A percentile compares a stretch with the other conserved stretches of the same genome.
Evolutionary conservation across 1,139 yeast species (phyloP).

Genomic region (Lipomyces yarrowii): DNA sequence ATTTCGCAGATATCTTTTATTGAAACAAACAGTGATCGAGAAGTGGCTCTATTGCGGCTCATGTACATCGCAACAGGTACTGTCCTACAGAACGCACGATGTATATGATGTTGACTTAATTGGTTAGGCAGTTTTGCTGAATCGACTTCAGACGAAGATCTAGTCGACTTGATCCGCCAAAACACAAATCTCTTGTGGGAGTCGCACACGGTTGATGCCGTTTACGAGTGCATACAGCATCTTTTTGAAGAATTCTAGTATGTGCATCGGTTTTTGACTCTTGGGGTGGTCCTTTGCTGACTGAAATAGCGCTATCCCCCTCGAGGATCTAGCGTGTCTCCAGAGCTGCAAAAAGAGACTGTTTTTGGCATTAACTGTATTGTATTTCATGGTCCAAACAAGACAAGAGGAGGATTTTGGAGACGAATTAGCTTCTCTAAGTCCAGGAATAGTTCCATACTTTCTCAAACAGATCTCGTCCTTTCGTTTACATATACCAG

Average conservation of each 20-base stretch:
- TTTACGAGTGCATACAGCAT: conserved; percentile 33
- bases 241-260: conserved; percentile 28
- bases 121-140: conserved; percentile 47
- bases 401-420: conserved; percentile 38
- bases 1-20: conserved; percentile 17
- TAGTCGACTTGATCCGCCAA: conserved; percentile 43
- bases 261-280: background rate
- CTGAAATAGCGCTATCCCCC: background rate
- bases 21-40: conserved; percentile 14
- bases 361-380: conserved; percentile 53
- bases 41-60: conserved; percentile 16
- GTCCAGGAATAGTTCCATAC: conserved; percentile 47
- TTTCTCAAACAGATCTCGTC: conserved; percentile 59
- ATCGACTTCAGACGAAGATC: conserved; percentile 44
- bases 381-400: conserved; percentile 53
- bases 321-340: background rate
- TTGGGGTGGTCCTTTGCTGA: background rate
- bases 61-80: conserved; percentile 23
- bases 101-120: background rate
- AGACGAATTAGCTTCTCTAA: conserved; percentile 37
- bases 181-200: conserved; percentile 38
- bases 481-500: conserved; percentile 59
- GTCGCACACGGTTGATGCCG: conserved; percentile 32
- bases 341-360: conserved; percentile 37
- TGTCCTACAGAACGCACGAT: background rate